phyloP scores from a whole-genome alignment of 805 yeast species.

The Kodamaea kaohsiungensis region DNA sequence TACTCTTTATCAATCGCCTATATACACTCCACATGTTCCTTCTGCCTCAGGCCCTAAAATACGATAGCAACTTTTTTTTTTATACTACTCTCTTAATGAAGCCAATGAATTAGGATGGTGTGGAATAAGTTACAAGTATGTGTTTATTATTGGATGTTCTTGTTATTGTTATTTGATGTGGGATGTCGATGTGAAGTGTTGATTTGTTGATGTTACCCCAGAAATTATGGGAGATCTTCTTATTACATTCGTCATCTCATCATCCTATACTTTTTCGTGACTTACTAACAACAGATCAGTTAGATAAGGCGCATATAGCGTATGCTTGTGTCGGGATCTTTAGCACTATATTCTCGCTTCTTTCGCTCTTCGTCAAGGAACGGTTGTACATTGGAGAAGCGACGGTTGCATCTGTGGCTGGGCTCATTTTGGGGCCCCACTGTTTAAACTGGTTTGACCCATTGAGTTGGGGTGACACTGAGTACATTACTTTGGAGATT shows the following conservation, averaged over 20 bases:
- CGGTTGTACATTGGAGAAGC: slow-evolving; percentile 88
- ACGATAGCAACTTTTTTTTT: slow-evolving; percentile 4
- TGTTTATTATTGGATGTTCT: background rate
- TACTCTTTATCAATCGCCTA: background rate
- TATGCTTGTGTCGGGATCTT: slow-evolving; percentile 87
- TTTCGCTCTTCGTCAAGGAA: slow-evolving; percentile 82
- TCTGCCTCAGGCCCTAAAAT: background rate
- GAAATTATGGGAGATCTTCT: too few species aligned
- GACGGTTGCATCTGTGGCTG: slow-evolving; percentile 81
- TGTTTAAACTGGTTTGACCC: slow-evolving; percentile 85
- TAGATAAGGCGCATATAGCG: slow-evolving; percentile 75
- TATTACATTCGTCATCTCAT: too few species aligned
- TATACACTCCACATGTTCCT: background rate
- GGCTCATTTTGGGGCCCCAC: slow-evolving; percentile 87
- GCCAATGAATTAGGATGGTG: slow-evolving; percentile 12
- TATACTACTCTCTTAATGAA: background rate
- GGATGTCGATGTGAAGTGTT: background rate
- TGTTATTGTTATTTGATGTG: background rate
- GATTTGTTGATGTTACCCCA: background rate
- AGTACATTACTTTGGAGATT: slow-evolving; percentile 77
- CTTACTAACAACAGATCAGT: slow-evolving; percentile 22
- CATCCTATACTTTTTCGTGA: background rate
- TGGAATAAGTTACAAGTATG: slow-evolving; percentile 26
- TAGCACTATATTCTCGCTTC: slow-evolving; percentile 74
- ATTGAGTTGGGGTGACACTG: slow-evolving; percentile 80